Conservation (phyloP, 179 eudicot species). For the Spinacia oleracea region DNA sequence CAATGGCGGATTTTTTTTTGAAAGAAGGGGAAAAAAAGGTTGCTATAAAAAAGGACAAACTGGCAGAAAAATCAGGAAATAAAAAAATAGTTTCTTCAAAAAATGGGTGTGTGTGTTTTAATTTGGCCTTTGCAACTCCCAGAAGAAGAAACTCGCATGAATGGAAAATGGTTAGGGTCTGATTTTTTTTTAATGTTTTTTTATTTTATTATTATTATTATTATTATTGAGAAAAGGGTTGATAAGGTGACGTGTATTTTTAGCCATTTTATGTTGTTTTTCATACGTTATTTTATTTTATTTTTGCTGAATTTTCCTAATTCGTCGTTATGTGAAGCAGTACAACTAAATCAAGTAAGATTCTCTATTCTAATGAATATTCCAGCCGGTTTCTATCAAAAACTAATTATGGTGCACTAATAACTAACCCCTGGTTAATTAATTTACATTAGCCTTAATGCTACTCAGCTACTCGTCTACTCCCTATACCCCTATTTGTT, state of each 20-base stretch:
- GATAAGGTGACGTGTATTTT: conserved; percentile 3
- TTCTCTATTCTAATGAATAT: conserved; percentile 1
- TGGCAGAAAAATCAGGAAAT: conserved; percentile 19
- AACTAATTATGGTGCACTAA: too few species aligned
- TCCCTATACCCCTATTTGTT: too few species aligned
- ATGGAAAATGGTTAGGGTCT: not conserved
- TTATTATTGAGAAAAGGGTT: conserved; percentile 6
- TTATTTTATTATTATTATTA: not conserved
- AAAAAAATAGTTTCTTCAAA: not conserved
- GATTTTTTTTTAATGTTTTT: too few species aligned
- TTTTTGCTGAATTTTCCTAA: not conserved
- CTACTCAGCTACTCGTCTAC: too few species aligned
- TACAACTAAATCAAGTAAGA: not conserved
- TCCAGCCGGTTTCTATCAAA: not conserved
- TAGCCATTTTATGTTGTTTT: not conserved
- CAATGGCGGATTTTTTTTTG: conserved; percentile 44
- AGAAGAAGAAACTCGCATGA: too few species aligned
- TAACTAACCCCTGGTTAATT: too few species aligned
- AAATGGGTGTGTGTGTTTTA: not conserved
- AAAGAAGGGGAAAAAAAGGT: not conserved
- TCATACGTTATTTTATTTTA: not conserved
- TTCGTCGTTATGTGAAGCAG: not conserved
- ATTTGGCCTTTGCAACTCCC: conserved; percentile 23
- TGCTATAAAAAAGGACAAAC: conserved; percentile 7
- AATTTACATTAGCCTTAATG: too few species aligned